Base-by-base conservation (phyloP, 768 basidiomycete genomes). In the Suillus subluteus region DNA sequence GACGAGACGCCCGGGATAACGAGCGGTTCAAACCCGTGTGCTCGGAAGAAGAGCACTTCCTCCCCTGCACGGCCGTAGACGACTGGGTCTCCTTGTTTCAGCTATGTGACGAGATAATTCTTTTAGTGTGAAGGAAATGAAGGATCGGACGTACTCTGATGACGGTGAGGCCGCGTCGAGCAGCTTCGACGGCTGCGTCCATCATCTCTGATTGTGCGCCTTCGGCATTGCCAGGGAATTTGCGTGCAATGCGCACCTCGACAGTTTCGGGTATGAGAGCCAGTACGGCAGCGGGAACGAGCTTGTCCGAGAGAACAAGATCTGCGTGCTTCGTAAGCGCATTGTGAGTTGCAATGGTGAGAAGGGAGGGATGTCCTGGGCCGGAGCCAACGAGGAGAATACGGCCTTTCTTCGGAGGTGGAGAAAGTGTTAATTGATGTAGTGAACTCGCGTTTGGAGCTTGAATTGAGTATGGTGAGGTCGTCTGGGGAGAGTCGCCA, bases 1-100 rank as follows among this genome's bases (percentile, higher is more conserved):
- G 95, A 96, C 67, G 86, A 89, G 37, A 99, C 87, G 2, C 98
- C 98, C 0, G 98, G 98, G 21, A 99, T 83, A 70, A 98, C 86
- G 67, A 93, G 79, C 5, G 91, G 87, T 69, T 95, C 91, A 76
- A 91, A 92, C 2, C 95, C 96, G 58, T 89, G 89, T 58, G 87
- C 79, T 15, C 96, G 89, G 86, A 99, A 97, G 80, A 91, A 95
- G 26, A 97, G 83, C 1, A 98, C 88, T 78, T 99, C 98, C 75
- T 99, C 97, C 38, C 96, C 96, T 0, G 91, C 91, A 30, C 98
- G 89, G 4, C 94, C 98, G 74, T 98, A 99, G 0, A 99, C 88
- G 18, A 91, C 90, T 13, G 98, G 98, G 75, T 99, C 98, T 15
- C 98, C 98, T 83, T 99, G 98, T 80, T 99, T 99, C 21, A 99